phyloP scores from a whole-genome alignment of 768 basidiomycete species.

The Fomitopsis serialis region DNA sequence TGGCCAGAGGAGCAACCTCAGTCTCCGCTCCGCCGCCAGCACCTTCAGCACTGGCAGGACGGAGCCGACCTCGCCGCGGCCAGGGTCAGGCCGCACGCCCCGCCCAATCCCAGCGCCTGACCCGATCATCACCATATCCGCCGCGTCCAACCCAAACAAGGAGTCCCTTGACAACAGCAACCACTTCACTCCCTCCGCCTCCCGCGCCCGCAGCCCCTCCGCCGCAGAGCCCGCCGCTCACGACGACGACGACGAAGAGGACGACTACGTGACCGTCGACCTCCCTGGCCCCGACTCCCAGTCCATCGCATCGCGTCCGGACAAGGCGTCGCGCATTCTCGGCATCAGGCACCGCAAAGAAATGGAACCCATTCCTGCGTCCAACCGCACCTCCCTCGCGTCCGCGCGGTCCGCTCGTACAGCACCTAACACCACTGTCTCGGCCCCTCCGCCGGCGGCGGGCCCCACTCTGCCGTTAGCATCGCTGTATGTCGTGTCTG shows the following conservation, averaged over 20 bases:
- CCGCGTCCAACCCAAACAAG: constrained; percentile 12
- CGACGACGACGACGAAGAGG: constrained; percentile 36
- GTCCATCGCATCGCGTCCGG: constrained; percentile 37
- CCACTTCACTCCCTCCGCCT: constrained; percentile 4
- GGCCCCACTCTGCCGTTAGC: constrained; percentile 71
- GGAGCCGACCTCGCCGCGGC: neutral
- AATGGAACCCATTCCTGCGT: constrained; percentile 84
- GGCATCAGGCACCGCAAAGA: constrained; percentile 70
- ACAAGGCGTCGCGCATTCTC: constrained; percentile 76
- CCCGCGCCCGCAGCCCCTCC: constrained; percentile 6
- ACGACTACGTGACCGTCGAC: constrained; percentile 62
- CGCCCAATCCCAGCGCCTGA: constrained; percentile 31
- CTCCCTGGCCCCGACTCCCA: constrained; percentile 26
- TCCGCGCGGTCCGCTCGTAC: constrained; percentile 70
- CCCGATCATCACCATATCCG: constrained; percentile 50
- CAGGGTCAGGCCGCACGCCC: constrained; percentile 4
- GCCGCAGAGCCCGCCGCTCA: constrained; percentile 5
- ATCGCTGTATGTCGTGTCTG: constrained; percentile 83
- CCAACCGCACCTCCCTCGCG: constrained; percentile 69
- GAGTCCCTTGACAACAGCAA: constrained; percentile 30
- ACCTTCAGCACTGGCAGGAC: constrained; percentile 9
- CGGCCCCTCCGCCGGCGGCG: constrained; percentile 52
- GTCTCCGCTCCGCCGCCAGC: constrained; percentile 21
- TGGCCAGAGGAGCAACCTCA: constrained; percentile 22
- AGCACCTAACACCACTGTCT: constrained; percentile 29